These are phyloP conservation scores for Naegleria fowleri DNA, from an alignment of 208 protist species.

Conservation along the genomic window DNA sequence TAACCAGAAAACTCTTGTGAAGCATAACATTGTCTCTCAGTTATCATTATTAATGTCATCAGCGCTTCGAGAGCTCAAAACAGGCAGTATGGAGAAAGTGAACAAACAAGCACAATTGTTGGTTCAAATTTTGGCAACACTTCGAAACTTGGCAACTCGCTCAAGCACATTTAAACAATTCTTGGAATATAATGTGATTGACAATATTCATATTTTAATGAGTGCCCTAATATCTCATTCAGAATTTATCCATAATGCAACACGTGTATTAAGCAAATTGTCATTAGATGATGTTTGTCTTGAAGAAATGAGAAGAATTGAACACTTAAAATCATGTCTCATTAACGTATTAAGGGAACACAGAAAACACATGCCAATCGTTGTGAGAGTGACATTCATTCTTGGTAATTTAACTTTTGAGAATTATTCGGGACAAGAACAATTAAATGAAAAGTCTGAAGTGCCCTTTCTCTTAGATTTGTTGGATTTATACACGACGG, in stretches of 20 bases:
- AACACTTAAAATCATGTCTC: background rate
- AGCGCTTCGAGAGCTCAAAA: background rate
- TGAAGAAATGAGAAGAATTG: background rate
- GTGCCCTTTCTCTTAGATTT: background rate
- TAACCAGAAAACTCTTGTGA: background rate
- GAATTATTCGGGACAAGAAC: background rate
- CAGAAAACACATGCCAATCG: background rate
- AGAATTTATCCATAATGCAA: background rate
- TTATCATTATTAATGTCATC: background rate
- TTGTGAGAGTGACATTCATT: background rate
- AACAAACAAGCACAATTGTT: conserved; percentile 16
- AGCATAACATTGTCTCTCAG: background rate
- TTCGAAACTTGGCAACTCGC: background rate
- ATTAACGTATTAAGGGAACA: background rate
- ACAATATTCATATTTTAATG: conserved; percentile 10
- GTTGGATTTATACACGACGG: background rate
- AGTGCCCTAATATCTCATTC: background rate
- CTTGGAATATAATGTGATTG: background rate
- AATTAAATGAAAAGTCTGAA: background rate
- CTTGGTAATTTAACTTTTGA: background rate
- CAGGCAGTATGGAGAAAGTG: background rate
- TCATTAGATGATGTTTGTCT: background rate
- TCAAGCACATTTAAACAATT: background rate
- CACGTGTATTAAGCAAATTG: background rate
- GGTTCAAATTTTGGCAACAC: background rate